Evolutionary conservation across 495 filamentous ascomycete genomes (phyloP).

Genomic region (Penicillium mononematosum): DNA sequence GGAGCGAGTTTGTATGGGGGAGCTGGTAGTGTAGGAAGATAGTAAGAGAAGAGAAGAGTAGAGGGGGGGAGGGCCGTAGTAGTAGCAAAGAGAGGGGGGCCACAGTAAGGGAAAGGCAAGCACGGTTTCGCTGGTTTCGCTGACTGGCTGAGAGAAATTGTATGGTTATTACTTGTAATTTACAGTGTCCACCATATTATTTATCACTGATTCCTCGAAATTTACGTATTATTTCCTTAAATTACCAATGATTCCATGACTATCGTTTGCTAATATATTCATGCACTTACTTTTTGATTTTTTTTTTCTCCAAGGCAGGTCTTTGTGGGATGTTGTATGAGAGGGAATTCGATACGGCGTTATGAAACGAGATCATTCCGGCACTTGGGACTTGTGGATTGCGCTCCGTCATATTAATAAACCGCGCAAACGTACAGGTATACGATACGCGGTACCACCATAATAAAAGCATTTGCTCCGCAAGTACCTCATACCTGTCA

Average conservation of each 20-base stretch:
- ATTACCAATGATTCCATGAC: background rate
- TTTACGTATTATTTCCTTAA: background rate
- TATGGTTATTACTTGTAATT: constrained; percentile 8
- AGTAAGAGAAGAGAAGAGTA: constrained; percentile 39
- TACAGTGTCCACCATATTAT: background rate
- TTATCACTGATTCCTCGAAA: background rate
- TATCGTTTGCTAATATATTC: background rate
- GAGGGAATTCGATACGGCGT: background rate
- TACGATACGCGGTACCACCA: constrained; percentile 20
- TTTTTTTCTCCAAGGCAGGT: background rate
- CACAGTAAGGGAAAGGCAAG: constrained; percentile 11
- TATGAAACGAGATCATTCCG: constrained; percentile 20
- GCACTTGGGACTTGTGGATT: constrained; percentile 20
- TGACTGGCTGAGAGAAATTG: constrained; percentile 29
- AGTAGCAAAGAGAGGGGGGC: constrained; percentile 48
- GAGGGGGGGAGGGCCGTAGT: constrained; percentile 54
- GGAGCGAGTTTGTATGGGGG: constrained; percentile 63
- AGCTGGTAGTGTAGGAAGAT: constrained; percentile 54
- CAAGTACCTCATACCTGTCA: constrained; percentile 18
- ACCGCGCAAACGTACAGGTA: constrained; percentile 26
- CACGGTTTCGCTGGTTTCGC: constrained; percentile 8
- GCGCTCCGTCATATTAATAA: constrained; percentile 23
- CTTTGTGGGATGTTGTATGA: background rate
- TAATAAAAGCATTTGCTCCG: constrained; percentile 15
- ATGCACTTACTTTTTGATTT: background rate